Evolutionary conservation across 805 yeast genomes (phyloP).

Genomic region (Wickerhamomyces chaumierensis): DNA sequence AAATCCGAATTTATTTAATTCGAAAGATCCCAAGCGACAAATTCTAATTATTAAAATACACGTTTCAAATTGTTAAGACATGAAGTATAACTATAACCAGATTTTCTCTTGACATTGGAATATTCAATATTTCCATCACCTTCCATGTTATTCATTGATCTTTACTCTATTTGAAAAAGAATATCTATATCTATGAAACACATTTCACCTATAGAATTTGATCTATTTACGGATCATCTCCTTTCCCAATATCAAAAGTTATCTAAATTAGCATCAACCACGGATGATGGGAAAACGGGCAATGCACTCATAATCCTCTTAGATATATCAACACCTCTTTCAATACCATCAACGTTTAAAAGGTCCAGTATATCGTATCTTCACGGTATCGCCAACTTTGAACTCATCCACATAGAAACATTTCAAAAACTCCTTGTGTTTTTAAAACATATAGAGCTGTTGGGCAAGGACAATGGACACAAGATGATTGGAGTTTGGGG

Average conservation of each 20-base stretch:
- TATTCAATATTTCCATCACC: too few relatives aligned
- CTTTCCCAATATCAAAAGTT: neutral
- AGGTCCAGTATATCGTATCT: slow-evolving; percentile 10
- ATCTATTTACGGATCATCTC: neutral
- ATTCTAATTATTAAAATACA: too few relatives aligned
- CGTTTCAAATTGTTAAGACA: too few relatives aligned
- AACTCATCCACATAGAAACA: slow-evolving; percentile 2
- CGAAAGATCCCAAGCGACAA: too few relatives aligned
- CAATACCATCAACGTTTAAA: slow-evolving; percentile 1
- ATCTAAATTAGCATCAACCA: too few relatives aligned
- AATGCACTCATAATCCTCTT: neutral
- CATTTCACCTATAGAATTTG: neutral
- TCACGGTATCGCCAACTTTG: neutral
- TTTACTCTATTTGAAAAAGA: too few relatives aligned
- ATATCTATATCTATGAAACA: neutral
- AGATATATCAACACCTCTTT: neutral
- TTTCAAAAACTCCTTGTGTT: slow-evolving; percentile 3
- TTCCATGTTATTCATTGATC: too few relatives aligned
- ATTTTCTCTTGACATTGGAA: too few relatives aligned
- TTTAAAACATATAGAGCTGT: slow-evolving; percentile 1
- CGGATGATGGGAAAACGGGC: too few relatives aligned
- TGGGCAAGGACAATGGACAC: neutral
- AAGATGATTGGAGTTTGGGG: neutral
- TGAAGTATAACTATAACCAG: too few relatives aligned
- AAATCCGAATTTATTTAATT: too few relatives aligned